Percentiles rank a stretch among this genome's conserved stretches.
phyloP scores from a whole-genome alignment of 345 rosid genomes.

The Durio zibethinus region DNA sequence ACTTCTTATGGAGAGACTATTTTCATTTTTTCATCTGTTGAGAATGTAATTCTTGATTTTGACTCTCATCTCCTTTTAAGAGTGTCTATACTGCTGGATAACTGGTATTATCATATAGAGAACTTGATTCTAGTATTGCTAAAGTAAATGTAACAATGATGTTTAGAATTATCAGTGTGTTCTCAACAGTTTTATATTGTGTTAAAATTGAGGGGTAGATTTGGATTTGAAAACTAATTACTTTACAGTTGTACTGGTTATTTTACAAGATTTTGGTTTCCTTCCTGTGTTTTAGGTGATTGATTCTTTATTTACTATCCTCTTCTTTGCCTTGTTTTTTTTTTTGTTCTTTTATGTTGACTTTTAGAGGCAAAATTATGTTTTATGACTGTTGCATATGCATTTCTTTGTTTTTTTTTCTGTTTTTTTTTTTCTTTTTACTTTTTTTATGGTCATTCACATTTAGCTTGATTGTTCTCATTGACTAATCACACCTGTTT shows the following conservation, averaged over 20 bases:
- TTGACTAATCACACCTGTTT: not conserved
- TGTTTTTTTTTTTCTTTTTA: not conserved
- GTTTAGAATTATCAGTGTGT: not conserved
- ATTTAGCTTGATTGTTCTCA: not conserved
- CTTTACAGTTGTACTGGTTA: not conserved
- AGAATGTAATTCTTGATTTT: not conserved
- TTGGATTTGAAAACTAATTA: not conserved
- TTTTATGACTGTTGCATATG: not conserved
- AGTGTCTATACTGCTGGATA: not conserved
- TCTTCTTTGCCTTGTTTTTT: not conserved
- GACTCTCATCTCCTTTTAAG: not conserved
- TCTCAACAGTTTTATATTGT: not conserved
- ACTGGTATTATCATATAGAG: not conserved
- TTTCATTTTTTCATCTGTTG: not conserved
- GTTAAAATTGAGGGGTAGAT: not conserved
- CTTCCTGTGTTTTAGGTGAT: not conserved
- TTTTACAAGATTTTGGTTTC: not conserved
- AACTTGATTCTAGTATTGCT: not conserved
- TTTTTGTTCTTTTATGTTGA: not conserved
- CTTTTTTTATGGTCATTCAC: not conserved
- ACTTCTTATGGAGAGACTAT: not conserved
- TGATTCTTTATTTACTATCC: not conserved
- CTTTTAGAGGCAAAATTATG: not conserved
- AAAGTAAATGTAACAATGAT: not conserved
- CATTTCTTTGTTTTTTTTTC: not conserved